A percentile compares a stretch with the other conserved stretches of the same genome.
Evolutionary conservation across 1,284 basidiomycete species (phyloP).

Genomic region (Apiotrichum montevideense): DNA sequence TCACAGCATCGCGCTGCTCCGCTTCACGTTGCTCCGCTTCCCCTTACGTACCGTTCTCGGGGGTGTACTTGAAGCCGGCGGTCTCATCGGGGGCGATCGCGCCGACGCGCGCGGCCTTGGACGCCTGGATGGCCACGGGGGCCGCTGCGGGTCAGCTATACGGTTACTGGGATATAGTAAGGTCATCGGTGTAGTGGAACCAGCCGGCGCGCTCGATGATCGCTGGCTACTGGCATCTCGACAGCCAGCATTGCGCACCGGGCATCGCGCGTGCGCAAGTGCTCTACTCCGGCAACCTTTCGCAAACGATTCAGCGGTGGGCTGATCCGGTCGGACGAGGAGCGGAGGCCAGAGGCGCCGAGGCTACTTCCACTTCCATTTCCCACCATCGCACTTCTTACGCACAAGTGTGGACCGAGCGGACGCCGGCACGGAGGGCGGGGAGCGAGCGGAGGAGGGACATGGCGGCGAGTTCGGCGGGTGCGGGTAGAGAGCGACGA

Average conservation of each 20-base stretch:
- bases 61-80: slow-evolving; percentile 46
- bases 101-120: slow-evolving; percentile 17
- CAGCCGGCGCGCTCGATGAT: background rate
- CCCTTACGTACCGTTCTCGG: slow-evolving; percentile 23
- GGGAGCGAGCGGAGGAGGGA: slow-evolving; percentile 34
- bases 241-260: no score
- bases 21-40: background rate
- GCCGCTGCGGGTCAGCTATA: background rate
- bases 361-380: no score
- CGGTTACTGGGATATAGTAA: background rate
- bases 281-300: no score
- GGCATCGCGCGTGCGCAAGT: no score
- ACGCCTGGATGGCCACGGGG: slow-evolving; percentile 27
- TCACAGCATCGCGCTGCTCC: background rate
- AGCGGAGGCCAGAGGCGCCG: no score
- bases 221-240: background rate
- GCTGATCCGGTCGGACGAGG: no score
- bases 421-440: slow-evolving; percentile 27
- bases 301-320: no score
- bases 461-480: slow-evolving; percentile 22
- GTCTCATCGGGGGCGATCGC: slow-evolving; percentile 40
- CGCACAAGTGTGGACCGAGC: slow-evolving; percentile 37
- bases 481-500: background rate
- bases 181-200: background rate
- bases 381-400: background rate